Evolutionary conservation across 2,329 filamentous ascomycete species (phyloP), one percentile per base, ranked within the genome.

Genomic region (Calonectria hongkongensis): DNA sequence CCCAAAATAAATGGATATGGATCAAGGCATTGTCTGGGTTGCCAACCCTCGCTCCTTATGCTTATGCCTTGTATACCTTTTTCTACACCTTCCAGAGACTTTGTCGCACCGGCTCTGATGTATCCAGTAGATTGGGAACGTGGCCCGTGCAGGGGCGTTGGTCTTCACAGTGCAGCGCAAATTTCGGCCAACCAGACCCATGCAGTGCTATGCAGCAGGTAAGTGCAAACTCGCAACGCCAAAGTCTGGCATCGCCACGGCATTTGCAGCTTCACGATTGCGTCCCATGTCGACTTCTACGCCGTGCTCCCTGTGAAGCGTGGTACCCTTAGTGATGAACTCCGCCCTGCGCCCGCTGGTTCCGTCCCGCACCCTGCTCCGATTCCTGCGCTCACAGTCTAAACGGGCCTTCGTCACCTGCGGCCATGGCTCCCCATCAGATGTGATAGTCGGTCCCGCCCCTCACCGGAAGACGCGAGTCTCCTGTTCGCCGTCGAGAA

Each of bases 331-430:
- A 76, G 84, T 80, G 74, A 90, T 90, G 87, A 85, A 85, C 75
- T 83, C 84, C 73, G 81, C 83, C 75, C 78, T 87, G 79, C 84
- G 83, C 74, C 74, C 82, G 48, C 85, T 86, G 62, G 89, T 87
- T 65, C 90, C 90, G 30, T 91, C 89, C 65, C 84, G 84, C 76
- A 86, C 83, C 71, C 89, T 96, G 25, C 87, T 97, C 74, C 92
- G 92, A 77, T 96, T 94, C 82, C 88, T 97, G 75, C 92, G 91
- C 76, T 90, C 88, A 67, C 94, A 96, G 83, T 91, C 93, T 75
- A 89, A 94, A 78, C 87, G 87, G 68, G 81, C 89, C 74, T 89
- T 90, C 78, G 88, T 89, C 82, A 85, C 81, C 68, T 81, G 85
- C 83, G 86, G 82, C 64, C 81, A 85, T 67, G 87, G 85, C 78